Evolutionary conservation across 2,329 filamentous ascomycete genomes (phyloP).

Genomic region (Neurospora sp.): DNA sequence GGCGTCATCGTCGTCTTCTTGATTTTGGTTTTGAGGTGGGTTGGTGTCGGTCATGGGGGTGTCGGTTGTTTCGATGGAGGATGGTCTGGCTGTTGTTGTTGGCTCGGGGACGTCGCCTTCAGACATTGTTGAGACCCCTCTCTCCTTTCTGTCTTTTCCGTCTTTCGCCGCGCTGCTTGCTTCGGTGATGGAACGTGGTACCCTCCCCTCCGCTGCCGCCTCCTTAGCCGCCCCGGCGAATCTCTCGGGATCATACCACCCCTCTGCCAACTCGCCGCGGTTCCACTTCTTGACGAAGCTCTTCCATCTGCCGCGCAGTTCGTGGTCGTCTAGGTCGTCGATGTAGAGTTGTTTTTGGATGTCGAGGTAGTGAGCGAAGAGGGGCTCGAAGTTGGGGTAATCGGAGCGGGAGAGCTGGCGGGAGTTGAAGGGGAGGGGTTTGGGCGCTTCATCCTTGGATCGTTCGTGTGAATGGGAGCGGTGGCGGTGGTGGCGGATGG

Average conservation of each 20-base stretch:
- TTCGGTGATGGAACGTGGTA: neutral
- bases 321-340: conserved; percentile 60
- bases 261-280: conserved; percentile 71
- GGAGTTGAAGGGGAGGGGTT: conserved; percentile 55
- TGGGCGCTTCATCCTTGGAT: neutral
- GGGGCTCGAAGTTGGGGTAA: conserved; percentile 51
- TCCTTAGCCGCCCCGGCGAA: conserved; percentile 31
- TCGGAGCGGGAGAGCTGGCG: conserved; percentile 60
- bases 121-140: conserved; percentile 13
- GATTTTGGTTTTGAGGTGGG: neutral
- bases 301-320: conserved; percentile 81
- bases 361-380: conserved; percentile 79
- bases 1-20: conserved; percentile 18
- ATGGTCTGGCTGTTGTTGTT: neutral
- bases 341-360: conserved; percentile 73
- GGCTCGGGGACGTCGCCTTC: neutral
- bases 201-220: conserved; percentile 9
- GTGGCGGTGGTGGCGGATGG: too few relatives aligned
- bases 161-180: neutral
- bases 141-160: conserved; percentile 19
- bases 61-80: neutral
- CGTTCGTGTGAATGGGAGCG: neutral
- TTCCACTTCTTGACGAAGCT: conserved; percentile 93
- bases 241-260: conserved; percentile 83
- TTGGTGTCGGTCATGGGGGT: neutral